Base-by-base conservation (phyloP, 2,329 filamentous ascomycete species). In the Diplodia seriata region DNA sequence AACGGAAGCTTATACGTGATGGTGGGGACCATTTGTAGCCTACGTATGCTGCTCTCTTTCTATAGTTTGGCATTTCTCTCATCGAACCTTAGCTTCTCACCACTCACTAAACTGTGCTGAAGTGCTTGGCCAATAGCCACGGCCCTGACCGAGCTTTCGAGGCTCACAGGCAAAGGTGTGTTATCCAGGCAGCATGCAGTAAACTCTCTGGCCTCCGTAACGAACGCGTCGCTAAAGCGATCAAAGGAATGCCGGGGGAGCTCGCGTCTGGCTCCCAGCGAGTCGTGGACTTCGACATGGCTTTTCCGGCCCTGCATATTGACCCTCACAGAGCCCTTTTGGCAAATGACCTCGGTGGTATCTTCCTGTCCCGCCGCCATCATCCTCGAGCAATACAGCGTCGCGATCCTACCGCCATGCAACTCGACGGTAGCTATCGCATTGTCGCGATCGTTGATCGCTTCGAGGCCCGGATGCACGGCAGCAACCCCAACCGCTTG, bases 341-440 rank as follows among this genome's bases (percentile, higher is more conserved):
- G 79, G 7, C 81, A 80, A 49, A 77, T 79, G 40, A 83, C 74
- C 68, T 83, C 81, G 0, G 81, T 82, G 1, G 74, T 72, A 50
- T 78, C 79, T 69, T 83, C 80, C 55, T 83, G 79, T 0, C 81
- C 81, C 51, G 80, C 77, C 0, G 78, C 75, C 70, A 76, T 76
- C 68, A 78, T 83, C 31, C 82, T 76, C 3, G 78, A 80, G 63
- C 77, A 78, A 70, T 82, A 82, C 70, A 79, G 81, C 68, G 80
- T 77, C 0, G 81, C 80, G 33, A 83, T 80, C 67, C 78, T 77
- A 5, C 81, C 81, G 36, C 76, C 77, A 73, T 75, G 79, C 69
- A 79, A 83, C 70, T 83, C 81, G 12, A 51, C n/a, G 0, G 2
- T 51, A 3, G 49, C 49, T 26, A 26, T 14, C 49, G 49, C 49